A percentile compares a stretch with the other conserved stretches of the same genome.
Evolutionary conservation across 768 basidiomycete genomes (phyloP).

Genomic region (Xerocomus brunneocitrinus): DNA sequence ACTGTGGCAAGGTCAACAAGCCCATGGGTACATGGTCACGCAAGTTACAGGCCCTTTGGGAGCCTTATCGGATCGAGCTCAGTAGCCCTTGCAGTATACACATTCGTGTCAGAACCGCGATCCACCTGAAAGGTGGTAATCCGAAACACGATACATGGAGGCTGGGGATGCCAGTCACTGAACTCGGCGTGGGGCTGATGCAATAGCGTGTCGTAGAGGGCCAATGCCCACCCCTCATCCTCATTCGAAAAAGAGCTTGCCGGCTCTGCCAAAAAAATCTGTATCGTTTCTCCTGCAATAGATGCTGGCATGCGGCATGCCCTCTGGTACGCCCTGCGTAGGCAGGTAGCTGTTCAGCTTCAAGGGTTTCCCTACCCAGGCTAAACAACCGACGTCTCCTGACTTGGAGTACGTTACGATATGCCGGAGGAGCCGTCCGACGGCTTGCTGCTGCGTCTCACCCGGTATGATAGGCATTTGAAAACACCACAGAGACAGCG

Average conservation of each 20-base stretch:
- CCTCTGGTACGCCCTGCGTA: background rate
- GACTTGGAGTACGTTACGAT: slow-evolving; percentile 1
- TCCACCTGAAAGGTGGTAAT: background rate
- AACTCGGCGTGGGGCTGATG: background rate
- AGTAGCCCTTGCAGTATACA: background rate
- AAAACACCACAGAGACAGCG: slow-evolving; percentile 8
- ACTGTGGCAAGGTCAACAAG: background rate
- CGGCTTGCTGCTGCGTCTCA: background rate
- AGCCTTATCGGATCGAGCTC: background rate
- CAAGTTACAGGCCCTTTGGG: background rate
- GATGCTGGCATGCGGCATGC: background rate
- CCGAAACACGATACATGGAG: background rate
- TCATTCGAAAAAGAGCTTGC: background rate
- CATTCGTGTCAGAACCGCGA: background rate
- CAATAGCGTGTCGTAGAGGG: background rate
- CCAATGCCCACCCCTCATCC: background rate
- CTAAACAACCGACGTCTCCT: background rate
- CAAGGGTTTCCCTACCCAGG: background rate
- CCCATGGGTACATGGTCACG: slow-evolving; percentile 5
- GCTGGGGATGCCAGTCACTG: background rate
- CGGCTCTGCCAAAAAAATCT: background rate
- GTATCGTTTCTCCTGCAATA: background rate
- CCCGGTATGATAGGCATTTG: slow-evolving; percentile 1
- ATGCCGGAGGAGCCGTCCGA: slow-evolving; percentile 1
- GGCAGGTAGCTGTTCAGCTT: background rate